Evolutionary conservation across 2,329 filamentous ascomycete species (phyloP), one percentile per base, ranked within the genome.

Genomic region (Rhynchosporium agropyri): DNA sequence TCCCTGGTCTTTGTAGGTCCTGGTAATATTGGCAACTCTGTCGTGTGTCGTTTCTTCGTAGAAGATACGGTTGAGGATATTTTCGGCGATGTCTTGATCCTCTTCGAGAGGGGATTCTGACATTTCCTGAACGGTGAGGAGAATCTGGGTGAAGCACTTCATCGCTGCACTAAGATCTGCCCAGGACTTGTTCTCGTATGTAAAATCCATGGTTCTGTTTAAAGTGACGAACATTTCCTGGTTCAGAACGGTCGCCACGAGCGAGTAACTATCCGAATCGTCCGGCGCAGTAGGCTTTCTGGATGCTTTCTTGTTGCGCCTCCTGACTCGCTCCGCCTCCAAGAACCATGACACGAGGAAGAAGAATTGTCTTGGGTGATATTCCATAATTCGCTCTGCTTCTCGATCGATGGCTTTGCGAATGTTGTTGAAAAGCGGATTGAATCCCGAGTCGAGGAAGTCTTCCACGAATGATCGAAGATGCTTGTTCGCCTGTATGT

Each of bases 31-130:
- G 36, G 94, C 84, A 58, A 99, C 85, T 29, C 90, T 84, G 65
- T 99, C 94, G 72, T 99, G 93, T 0, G 93, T 97, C 0, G 91
- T 86, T 73, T 98, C 92, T 76, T 99, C 95, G 77, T 99, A 99
- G 75, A 99, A 99, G n/a, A 99, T 91, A 65, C 94, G 91, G 71
- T 90, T 96, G 58, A 97, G 86, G 12, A 96, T 97, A 70, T 99
- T 99, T 74, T 99, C 94, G 0, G 95, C 94, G 74, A 99, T 98
- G 70, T 98, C 95, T 73, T 96, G 90, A 69, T 99, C 91, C n/a
- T 97, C 93, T 66, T 97, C 93, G 36, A 91, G 84, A 0, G 85
- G 83, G 0, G 91, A 95, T 53, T 90, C 86, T 1, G 88, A 82
- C 93, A 99, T 98, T 65, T 96, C 91, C 71, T 97, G 92, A 2